Evolutionary conservation across 257 asterid genomes (phyloP).

Genomic region (Solanum microdontum): DNA sequence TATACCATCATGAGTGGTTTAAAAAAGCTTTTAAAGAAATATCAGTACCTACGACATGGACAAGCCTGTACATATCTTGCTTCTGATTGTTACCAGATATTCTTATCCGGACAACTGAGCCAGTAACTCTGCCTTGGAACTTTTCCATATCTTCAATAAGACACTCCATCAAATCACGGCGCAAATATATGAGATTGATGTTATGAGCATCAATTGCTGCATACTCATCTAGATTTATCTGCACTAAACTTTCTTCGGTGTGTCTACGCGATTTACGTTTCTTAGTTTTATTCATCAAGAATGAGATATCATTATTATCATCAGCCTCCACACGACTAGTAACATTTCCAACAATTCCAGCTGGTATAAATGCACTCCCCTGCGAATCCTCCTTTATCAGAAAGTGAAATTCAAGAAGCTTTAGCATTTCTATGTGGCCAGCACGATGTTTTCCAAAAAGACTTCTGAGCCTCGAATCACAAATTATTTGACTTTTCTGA

Average conservation of each 20-base stretch:
- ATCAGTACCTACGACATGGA: conserved; percentile 74
- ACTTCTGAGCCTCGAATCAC: conserved; percentile 61
- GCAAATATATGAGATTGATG: conserved; percentile 68
- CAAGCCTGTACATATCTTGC: conserved; percentile 81
- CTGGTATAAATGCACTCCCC: conserved; percentile 36
- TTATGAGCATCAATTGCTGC: conserved; percentile 89
- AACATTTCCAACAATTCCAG: conserved; percentile 42
- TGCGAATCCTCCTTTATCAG: conserved; percentile 39
- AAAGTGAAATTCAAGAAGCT: conserved; percentile 75
- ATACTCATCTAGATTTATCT: conserved; percentile 46
- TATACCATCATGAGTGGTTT: not conserved
- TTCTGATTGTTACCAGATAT: conserved; percentile 60
- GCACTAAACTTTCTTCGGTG: conserved; percentile 37
- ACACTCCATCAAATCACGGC: conserved; percentile 64
- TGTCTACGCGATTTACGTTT: conserved; percentile 45
- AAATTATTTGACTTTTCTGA: conserved; percentile 57
- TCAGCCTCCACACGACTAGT: conserved; percentile 21
- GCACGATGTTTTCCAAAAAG: conserved; percentile 65
- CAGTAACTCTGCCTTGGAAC: conserved; percentile 54
- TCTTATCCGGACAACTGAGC: conserved; percentile 75
- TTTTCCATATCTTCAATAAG: conserved; percentile 49
- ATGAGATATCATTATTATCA: conserved; percentile 14
- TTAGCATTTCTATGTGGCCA: conserved; percentile 69
- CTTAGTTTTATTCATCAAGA: conserved; percentile 26
- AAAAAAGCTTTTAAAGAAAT: not conserved